phyloP scores from a whole-genome alignment of 371 early-diverging fungal species.

The Choanephora cucurbitarum region DNA sequence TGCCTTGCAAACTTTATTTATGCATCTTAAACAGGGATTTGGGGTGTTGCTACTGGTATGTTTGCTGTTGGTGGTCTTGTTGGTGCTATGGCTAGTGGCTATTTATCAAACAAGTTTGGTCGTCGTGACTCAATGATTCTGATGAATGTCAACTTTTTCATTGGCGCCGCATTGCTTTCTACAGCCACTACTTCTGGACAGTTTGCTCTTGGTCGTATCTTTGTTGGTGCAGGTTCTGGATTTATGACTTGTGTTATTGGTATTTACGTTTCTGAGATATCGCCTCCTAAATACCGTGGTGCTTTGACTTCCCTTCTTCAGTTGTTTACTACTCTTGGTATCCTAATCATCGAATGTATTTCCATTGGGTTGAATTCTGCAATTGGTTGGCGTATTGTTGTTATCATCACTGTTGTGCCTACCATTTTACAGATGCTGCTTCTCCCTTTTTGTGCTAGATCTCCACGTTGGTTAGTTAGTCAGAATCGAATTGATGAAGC shows the following conservation, averaged over 20 bases:
- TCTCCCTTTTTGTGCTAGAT: constrained; percentile 74
- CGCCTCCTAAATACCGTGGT: constrained; percentile 76
- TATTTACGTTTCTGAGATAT: constrained; percentile 81
- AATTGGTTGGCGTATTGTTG: constrained; percentile 70
- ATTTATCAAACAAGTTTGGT: constrained; percentile 61
- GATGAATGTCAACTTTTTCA: constrained; percentile 65
- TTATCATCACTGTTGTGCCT: constrained; percentile 65
- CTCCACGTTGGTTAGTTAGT: constrained; percentile 72
- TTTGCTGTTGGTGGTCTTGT: constrained; percentile 75
- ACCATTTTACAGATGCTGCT: constrained; percentile 68
- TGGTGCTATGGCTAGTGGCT: constrained; percentile 68
- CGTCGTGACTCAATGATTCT: constrained; percentile 68
- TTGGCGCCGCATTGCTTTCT: constrained; percentile 68
- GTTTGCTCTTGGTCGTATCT: constrained; percentile 79
- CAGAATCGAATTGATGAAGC: constrained; percentile 63
- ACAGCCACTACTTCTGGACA: constrained; percentile 59
- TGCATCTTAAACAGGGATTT: neutral
- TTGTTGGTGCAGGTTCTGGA: constrained; percentile 85
- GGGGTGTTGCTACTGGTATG: constrained; percentile 68
- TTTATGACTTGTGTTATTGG: constrained; percentile 78
- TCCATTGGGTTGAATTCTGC: constrained; percentile 59
- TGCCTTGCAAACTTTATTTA: too few species aligned
- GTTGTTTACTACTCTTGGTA: constrained; percentile 79
- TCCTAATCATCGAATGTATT: constrained; percentile 65
- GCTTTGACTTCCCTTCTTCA: constrained; percentile 74